phyloP scores from a whole-genome alignment of 2,329 filamentous ascomycete genomes.

The Arthroderma uncinatum region DNA sequence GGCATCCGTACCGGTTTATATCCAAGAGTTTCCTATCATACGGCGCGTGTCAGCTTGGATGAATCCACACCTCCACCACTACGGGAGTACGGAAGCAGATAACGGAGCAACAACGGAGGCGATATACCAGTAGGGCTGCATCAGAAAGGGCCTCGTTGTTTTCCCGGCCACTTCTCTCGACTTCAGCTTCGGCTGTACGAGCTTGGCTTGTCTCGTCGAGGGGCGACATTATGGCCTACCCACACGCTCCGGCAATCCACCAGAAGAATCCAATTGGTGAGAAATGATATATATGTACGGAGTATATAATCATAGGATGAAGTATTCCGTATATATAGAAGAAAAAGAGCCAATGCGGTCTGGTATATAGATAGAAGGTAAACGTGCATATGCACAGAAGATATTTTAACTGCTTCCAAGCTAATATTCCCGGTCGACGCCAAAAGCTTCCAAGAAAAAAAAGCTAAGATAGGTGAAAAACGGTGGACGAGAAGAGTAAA shows the following conservation, averaged over 20 bases:
- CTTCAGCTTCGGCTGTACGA: background rate
- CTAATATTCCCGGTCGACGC: background rate
- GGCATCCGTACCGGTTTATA: slow-evolving; percentile 42
- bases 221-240: background rate
- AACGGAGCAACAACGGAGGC: background rate
- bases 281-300: background rate
- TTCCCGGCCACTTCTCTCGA: slow-evolving; percentile 1
- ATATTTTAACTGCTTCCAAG: background rate
- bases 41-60: slow-evolving; percentile 15
- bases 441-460: background rate
- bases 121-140: slow-evolving; percentile 29
- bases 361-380: background rate
- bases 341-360: background rate
- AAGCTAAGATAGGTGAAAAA: background rate
- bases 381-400: background rate
- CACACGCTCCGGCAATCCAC: background rate
- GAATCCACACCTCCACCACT: background rate
- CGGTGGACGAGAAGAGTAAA: background rate
- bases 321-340: background rate
- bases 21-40: slow-evolving; percentile 38
- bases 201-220: background rate
- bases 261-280: background rate
- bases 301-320: background rate
- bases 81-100: background rate
- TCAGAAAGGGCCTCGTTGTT: slow-evolving; percentile 16